A percentile compares a stretch with the other conserved stretches of the same genome.
These are phyloP conservation scores for Handroanthus guayacan DNA, from an alignment of 257 asterid species.

Conservation along the genomic window DNA sequence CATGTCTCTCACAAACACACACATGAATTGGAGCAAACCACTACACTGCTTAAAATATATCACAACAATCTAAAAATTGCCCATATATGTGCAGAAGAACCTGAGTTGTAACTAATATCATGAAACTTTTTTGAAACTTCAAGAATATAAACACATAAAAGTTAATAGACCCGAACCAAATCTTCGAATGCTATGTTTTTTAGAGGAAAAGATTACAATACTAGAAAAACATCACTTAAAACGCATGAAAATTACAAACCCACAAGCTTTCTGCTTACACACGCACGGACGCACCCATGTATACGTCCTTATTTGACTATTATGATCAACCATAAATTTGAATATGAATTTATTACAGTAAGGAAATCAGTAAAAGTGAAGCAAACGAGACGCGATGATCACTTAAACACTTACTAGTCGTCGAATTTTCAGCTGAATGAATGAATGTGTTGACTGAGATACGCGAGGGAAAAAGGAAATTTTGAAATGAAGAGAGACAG, in stretches of 20 bases:
- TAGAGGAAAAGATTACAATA: not conserved
- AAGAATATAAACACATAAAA: not conserved
- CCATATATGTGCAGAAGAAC: conserved; percentile 1
- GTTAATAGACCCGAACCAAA: too few species aligned
- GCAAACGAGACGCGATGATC: not conserved
- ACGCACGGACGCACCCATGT: not conserved
- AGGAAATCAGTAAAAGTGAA: not conserved
- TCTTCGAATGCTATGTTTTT: too few species aligned
- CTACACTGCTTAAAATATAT: not conserved
- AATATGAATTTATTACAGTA: not conserved
- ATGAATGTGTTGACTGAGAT: conserved; percentile 3
- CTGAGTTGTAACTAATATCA: not conserved
- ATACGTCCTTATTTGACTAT: not conserved
- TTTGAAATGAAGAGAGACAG: conserved; percentile 31
- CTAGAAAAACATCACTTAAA: not conserved
- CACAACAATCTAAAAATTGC: not conserved
- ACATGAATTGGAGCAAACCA: not conserved
- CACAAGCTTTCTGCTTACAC: not conserved
- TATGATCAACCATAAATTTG: too few species aligned
- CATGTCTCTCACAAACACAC: too few species aligned
- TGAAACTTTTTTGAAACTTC: not conserved
- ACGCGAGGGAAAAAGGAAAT: conserved; percentile 19
- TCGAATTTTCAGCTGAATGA: conserved; percentile 17
- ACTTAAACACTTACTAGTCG: conserved; percentile 16
- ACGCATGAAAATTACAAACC: not conserved